Evolutionary conservation across 1,284 basidiomycete species (phyloP).

Genomic region (Puccinia hordei): DNA sequence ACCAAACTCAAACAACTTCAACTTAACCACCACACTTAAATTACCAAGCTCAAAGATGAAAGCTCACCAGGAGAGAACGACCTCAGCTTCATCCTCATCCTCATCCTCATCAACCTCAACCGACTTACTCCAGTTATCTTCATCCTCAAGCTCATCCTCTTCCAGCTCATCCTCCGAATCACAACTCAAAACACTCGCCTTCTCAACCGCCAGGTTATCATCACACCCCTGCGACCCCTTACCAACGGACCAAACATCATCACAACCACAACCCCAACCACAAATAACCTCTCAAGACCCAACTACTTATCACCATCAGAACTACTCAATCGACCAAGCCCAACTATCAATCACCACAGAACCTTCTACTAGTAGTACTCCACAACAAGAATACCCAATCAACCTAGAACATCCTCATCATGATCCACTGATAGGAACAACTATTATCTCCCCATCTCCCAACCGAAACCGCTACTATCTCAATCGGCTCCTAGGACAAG

Average conservation of each 20-base stretch:
- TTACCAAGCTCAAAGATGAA: too few relatives aligned
- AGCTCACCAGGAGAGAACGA: too few relatives aligned
- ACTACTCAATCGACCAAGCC: not conserved
- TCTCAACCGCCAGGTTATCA: not conserved
- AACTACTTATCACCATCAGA: not conserved
- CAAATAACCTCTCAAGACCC: not conserved
- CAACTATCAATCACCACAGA: not conserved
- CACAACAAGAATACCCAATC: not conserved
- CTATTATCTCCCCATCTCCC: slow-evolving; percentile 17
- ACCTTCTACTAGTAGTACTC: not conserved
- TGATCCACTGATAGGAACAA: slow-evolving; percentile 7
- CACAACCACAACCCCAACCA: not conserved
- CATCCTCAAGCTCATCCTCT: slow-evolving; percentile 3
- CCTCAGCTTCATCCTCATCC: slow-evolving; percentile 9
- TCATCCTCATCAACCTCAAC: slow-evolving; percentile 8
- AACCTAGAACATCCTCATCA: not conserved
- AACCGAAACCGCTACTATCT: slow-evolving; percentile 21
- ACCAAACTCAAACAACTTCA: too few relatives aligned
- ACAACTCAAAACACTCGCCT: not conserved
- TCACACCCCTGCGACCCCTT: not conserved
- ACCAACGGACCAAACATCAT: too few relatives aligned
- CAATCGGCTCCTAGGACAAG: slow-evolving; percentile 19
- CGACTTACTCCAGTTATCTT: not conserved
- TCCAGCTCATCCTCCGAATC: slow-evolving; percentile 5
- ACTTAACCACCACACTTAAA: too few relatives aligned